Percentiles rank a stretch among this genome's conserved stretches.
Conservation (phyloP, 75 land plant genomes). For the Pinus albicaulis region DNA sequence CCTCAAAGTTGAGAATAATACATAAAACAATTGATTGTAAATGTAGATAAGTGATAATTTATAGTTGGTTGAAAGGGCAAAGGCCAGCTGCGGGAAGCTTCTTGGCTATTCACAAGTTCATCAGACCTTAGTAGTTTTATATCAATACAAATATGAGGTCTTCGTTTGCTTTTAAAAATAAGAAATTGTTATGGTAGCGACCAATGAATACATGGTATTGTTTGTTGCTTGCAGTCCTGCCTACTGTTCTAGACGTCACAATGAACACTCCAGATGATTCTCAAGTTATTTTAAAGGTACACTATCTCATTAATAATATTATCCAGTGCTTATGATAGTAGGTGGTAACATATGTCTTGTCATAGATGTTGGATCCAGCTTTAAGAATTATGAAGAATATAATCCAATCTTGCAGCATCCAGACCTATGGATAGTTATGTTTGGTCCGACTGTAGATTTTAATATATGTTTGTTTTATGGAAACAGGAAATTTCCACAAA, state of each 20-base stretch:
- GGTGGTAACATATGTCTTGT: too few species aligned
- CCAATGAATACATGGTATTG: neutral
- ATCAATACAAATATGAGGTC: neutral
- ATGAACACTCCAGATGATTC: constrained; percentile 73
- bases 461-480: constrained; percentile 3
- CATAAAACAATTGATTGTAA: too few species aligned
- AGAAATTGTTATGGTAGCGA: neutral
- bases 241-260: constrained; percentile 66
- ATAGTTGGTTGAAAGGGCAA: too few species aligned
- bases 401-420: neutral
- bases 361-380: neutral
- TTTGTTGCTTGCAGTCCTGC: constrained; percentile 57
- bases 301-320: too few species aligned
- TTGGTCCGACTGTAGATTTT: neutral
- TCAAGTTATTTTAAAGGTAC: constrained; percentile 82
- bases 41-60: too few species aligned
- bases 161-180: neutral
- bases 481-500: constrained; percentile 95
- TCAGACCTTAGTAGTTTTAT: neutral
- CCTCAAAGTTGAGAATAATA: neutral
- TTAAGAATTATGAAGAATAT: neutral
- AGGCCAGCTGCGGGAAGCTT: neutral
- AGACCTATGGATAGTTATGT: neutral
- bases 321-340: neutral
- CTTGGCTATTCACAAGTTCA: neutral